Evolutionary conservation across 2,329 filamentous ascomycete species (phyloP).

Genomic region (Aureobasidium sp.): DNA sequence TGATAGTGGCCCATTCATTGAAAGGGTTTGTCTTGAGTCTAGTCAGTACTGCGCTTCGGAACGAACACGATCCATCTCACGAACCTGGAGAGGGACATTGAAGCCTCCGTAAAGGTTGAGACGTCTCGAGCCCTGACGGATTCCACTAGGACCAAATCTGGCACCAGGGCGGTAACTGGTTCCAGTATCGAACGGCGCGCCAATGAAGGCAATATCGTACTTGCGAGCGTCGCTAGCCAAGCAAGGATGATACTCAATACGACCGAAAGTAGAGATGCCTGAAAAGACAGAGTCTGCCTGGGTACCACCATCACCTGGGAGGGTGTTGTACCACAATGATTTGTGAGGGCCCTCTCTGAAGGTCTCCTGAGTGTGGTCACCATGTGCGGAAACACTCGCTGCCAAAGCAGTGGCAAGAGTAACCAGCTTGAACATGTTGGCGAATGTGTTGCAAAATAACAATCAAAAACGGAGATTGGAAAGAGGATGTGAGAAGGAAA

Average conservation of each 20-base stretch:
- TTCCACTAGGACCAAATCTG: slow-evolving; percentile 74
- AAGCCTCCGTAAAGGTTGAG: slow-evolving; percentile 85
- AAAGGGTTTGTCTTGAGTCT: slow-evolving; percentile 73
- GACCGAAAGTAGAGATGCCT: slow-evolving; percentile 77
- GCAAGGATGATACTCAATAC: slow-evolving; percentile 68
- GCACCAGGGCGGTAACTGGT: slow-evolving; percentile 63
- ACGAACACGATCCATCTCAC: slow-evolving; percentile 58
- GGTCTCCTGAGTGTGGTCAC: slow-evolving; percentile 48
- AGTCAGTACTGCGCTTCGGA: neutral
- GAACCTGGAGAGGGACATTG: slow-evolving; percentile 66
- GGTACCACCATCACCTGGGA: slow-evolving; percentile 76
- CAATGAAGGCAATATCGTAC: slow-evolving; percentile 81
- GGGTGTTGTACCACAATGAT: slow-evolving; percentile 70
- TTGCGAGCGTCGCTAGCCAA: slow-evolving; percentile 59
- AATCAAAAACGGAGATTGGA: neutral
- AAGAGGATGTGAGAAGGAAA: neutral
- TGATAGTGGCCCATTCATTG: slow-evolving; percentile 67
- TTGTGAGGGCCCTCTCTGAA: slow-evolving; percentile 60
- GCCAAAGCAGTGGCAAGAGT: slow-evolving; percentile 33
- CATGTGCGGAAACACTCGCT: slow-evolving; percentile 50
- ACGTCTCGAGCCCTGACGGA: slow-evolving; percentile 75
- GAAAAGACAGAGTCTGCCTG: slow-evolving; percentile 87
- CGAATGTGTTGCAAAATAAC: neutral
- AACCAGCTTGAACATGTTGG: slow-evolving; percentile 16
- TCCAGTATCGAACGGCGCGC: slow-evolving; percentile 24